phyloP scores from a whole-genome alignment of 1,139 yeast species.

The Lizanozyma gosingica region DNA sequence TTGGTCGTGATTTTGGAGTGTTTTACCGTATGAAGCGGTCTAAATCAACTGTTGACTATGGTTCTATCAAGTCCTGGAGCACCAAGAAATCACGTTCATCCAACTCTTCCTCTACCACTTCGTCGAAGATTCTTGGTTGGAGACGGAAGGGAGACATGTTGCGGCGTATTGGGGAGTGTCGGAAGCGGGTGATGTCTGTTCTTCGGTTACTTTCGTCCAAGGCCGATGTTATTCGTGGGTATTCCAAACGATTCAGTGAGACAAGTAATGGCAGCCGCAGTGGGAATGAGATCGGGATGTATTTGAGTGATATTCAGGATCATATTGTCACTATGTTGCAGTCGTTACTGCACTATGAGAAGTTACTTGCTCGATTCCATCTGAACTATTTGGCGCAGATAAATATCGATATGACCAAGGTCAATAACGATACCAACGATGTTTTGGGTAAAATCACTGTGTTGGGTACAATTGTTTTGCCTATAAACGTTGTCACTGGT shows the following conservation, averaged over 20 bases:
- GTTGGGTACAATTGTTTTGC: conserved; percentile 88
- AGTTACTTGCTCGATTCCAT: conserved; percentile 84
- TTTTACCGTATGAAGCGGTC: conserved; percentile 31
- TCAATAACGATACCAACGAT: conserved; percentile 95
- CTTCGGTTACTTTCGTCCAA: conserved; percentile 78
- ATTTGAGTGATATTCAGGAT: conserved; percentile 90
- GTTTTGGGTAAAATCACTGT: conserved; percentile 90
- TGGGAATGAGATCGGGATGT: conserved; percentile 74
- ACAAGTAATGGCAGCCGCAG: conserved; percentile 49
- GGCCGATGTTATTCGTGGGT: conserved; percentile 94
- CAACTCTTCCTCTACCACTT: conserved; percentile 22
- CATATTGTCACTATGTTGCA: conserved; percentile 95
- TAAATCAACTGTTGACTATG: conserved; percentile 30
- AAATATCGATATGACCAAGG: conserved; percentile 94
- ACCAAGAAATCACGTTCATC: conserved; percentile 19
- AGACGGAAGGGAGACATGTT: conserved; percentile 90
- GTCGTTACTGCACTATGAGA: conserved; percentile 87
- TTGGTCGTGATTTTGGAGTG: conserved; percentile 14
- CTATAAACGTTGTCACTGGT: conserved; percentile 91
- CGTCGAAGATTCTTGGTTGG: conserved; percentile 66
- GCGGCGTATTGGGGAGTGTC: conserved; percentile 87
- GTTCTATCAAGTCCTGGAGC: conserved; percentile 9
- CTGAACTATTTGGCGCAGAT: conserved; percentile 94
- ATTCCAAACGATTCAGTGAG: conserved; percentile 84
- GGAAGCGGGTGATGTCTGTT: conserved; percentile 89